phyloP scores from a whole-genome alignment of 352 stramenopile genomes.

The Pythium dissotocum region DNA sequence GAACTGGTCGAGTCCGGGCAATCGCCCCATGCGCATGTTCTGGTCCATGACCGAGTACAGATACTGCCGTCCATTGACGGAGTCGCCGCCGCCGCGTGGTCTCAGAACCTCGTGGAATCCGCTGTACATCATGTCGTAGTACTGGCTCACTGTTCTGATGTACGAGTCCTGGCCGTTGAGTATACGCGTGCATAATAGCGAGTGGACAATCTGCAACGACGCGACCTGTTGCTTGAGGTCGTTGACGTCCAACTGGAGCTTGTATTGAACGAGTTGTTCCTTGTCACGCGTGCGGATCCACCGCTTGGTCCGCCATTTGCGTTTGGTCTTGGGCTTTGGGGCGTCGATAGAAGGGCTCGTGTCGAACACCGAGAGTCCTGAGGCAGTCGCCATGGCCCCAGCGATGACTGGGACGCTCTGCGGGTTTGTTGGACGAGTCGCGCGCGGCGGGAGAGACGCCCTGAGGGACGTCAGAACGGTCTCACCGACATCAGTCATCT shows the following conservation, averaged over 20 bases:
- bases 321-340: neutral
- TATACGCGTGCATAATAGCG: constrained; percentile 27
- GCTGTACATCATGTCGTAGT: constrained; percentile 8
- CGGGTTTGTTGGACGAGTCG: no score
- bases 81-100: neutral
- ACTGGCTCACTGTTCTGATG: neutral
- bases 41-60: constrained; percentile 13
- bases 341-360: neutral
- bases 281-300: constrained; percentile 21
- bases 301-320: constrained; percentile 2
- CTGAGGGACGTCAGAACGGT: no score
- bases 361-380: neutral
- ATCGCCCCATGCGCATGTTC: constrained; percentile 5
- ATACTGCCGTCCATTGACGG: neutral
- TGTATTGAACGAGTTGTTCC: constrained; percentile 32
- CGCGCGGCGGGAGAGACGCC: no score
- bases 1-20: constrained; percentile 12
- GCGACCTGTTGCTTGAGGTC: constrained; percentile 36
- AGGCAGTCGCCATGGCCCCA: no score
- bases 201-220: constrained; percentile 23
- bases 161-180: neutral
- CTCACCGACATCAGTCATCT: no score
- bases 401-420: no score
- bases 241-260: constrained; percentile 41
- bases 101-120: constrained; percentile 18